Evolutionary conservation across 345 rosid genomes (phyloP), one percentile per base, ranked within the genome.

Genomic region (Brassica rapa): DNA sequence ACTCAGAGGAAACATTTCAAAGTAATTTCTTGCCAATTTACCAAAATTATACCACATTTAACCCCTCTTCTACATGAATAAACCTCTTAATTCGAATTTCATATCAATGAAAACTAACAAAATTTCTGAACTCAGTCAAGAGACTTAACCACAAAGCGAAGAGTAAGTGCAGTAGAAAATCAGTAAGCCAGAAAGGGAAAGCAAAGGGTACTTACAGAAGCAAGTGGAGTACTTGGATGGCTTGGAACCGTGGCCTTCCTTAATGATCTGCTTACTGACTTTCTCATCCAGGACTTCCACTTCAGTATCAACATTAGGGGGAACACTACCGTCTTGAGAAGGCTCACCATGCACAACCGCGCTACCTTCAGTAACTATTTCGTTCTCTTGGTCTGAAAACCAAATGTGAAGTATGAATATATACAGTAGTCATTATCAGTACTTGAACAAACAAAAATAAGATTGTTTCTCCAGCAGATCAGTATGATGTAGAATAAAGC

Each of bases 211-310:
- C 93, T 91, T 81, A 93, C 97, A 83, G 81, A 94, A 94, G 86
- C 96, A 94, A 8, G 98, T 91, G 1, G 98, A 84, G 78, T 94
- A 92, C 80, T 92, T 92, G 69, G 98, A 77, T 35, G 98, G 97
- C 68, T 88, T 94, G 74, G 87, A 91, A 70, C 97, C 98, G 62
- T 89, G 92, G 27, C 98, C 97, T 81, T 92, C 98, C 86, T 89
- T 89, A 4, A 91, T 86, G 77, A 91, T 89, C 83, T 92, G 97
- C 85, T 91, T 93, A 12, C 86, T 87, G 73, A 94, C 98, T 85
- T 91, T 91, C 77, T 89, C 98, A 72, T 88, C 92, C 81, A 92
- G 85, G 73, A 85, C 71, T 74, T 91, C 91, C 61, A 82, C 87
- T 33, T 80, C 84, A 16, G 88, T 83, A 55, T 92, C 96, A 73